Evolutionary conservation across 2,329 filamentous ascomycete genomes (phyloP), one percentile per base, ranked within the genome.

Genomic region (Clonostachys sp.): DNA sequence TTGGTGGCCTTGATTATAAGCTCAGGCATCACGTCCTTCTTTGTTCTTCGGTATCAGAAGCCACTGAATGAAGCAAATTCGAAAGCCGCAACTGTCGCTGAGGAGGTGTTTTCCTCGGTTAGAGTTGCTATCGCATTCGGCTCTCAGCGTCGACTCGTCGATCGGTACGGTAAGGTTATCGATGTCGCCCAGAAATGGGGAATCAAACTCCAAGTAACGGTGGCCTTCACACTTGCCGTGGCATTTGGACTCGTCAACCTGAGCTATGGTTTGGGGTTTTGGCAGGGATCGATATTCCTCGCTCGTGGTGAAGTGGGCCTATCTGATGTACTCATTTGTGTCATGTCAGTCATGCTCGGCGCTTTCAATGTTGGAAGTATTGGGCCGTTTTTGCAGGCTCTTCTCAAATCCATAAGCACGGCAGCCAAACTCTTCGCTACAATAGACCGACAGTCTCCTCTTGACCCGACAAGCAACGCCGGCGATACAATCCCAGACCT

Each of bases 341-440:
- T 96, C 65, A 85, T 97, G 80, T 80, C 90, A 34, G 85, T 95
- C 57, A 90, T 97, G 77, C 91, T 96, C 50, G 94, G 92, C 46
- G 89, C 92, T 5, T 95, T 97, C 68, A 88, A 89, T 48, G 73
- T 99, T 34, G 91, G 92, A 41, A 95, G 94, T 55, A 84, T 95
- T 34, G 85, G 86, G 0, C 91, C 94, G 1, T 91, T 96, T 58
- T 68, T 86, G 4, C 89, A 95, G 63, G 89, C 92, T 34, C 96
- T 97, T 57, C 88, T 86, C 3, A 89, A 85, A 14, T 88, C 84
- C 36, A 72, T 95, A 7, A 89, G 89, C 33, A 92, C 94, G 3
- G 91, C 89, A 5, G 80, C 82, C 48, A 97, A 97, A 72, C 96
- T 99, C 52, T 97, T 87, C 71, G 87, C 84, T 62, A 96, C 92